Evolutionary conservation across 306 rosid genomes (phyloP).

Genomic region (Vicia faba): DNA sequence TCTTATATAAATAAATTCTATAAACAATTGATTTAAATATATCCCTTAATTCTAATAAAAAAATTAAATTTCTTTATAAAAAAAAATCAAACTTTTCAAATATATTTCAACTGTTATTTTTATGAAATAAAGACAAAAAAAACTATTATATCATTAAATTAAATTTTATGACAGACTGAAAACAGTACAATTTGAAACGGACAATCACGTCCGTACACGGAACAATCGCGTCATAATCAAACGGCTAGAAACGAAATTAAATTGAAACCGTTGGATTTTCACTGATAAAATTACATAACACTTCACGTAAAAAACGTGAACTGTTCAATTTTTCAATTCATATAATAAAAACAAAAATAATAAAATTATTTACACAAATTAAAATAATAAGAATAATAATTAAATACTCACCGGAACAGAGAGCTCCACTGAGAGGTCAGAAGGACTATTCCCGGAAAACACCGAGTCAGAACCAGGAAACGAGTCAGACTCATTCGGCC

Average conservation of each 20-base stretch:
- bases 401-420: constrained; percentile 75
- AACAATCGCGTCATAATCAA: constrained; percentile 23
- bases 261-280: neutral
- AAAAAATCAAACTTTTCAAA: no score
- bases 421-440: constrained; percentile 90
- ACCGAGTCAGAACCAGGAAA: constrained; percentile 60
- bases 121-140: neutral
- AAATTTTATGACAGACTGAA: constrained; percentile 36
- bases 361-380: neutral
- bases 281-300: neutral
- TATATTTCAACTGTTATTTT: neutral
- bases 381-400: neutral
- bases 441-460: constrained; percentile 59
- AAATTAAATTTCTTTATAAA: no score
- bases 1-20: no score
- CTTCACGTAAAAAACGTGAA: constrained; percentile 33
- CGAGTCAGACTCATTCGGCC: constrained; percentile 59
- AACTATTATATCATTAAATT: neutral
- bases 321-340: constrained; percentile 20
- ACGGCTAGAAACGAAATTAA: constrained; percentile 25
- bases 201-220: constrained; percentile 23
- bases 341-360: neutral
- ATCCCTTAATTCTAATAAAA: no score
- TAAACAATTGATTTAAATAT: no score
- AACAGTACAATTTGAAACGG: neutral